Conservation (phyloP, 495 filamentous ascomycete species). For the Durotheca rogersii region DNA sequence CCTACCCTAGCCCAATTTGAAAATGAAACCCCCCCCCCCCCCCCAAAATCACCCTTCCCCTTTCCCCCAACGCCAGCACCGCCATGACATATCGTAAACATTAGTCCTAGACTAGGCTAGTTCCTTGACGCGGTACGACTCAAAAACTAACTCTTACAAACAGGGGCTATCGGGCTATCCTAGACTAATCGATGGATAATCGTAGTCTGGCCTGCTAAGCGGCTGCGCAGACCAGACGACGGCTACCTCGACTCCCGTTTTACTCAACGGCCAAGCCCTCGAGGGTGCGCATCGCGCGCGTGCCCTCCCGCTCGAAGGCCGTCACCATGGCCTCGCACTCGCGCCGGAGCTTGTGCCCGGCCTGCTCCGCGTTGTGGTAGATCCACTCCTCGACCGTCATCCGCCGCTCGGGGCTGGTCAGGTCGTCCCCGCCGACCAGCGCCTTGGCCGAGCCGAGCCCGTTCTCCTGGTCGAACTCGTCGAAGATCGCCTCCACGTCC, state of each 20-base stretch:
- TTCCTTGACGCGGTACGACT: too few species aligned
- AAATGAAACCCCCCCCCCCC: too few species aligned
- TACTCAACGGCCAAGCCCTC: conserved; percentile 65
- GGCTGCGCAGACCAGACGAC: too few species aligned
- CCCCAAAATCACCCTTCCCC: too few species aligned
- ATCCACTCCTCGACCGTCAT: conserved; percentile 97
- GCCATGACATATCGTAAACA: conserved; percentile 8
- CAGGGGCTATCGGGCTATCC: conserved; percentile 1
- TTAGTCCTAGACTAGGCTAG: conserved; percentile 1
- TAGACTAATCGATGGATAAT: not conserved
- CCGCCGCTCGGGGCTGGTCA: conserved; percentile 76
- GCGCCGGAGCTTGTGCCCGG: conserved; percentile 71
- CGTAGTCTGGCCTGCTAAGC: too few species aligned
- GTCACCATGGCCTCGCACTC: conserved; percentile 81
- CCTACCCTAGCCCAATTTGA: too few species aligned
- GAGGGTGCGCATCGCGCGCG: conserved; percentile 69
- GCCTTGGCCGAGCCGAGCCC: conserved; percentile 38
- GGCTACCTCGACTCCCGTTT: not conserved
- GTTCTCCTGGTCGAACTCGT: conserved; percentile 58
- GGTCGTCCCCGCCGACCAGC: conserved; percentile 50
- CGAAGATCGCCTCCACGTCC: conserved; percentile 68
- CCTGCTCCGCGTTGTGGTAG: conserved; percentile 70
- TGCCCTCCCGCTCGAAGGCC: conserved; percentile 79
- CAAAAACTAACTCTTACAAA: too few species aligned
- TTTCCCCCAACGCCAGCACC: conserved; percentile 15